A percentile compares a stretch with the other conserved stretches of the same genome.
Conservation (phyloP, 371 early-diverging fungal genomes). For the Rhizomucor miehei region DNA sequence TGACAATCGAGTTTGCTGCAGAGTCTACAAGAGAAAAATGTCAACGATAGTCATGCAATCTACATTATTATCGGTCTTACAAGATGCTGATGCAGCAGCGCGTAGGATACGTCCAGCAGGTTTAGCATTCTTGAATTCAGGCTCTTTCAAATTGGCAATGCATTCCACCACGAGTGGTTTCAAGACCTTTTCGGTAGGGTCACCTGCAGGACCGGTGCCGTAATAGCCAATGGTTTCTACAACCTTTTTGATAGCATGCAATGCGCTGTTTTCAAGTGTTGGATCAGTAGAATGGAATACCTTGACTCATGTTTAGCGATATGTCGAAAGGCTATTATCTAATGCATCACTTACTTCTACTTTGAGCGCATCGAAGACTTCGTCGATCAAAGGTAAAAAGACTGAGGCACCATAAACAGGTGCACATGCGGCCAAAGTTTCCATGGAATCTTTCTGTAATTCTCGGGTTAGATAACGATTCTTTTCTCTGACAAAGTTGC, state of each 20-base stretch:
- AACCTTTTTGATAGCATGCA: conserved; percentile 56
- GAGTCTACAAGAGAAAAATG: conserved; percentile 38
- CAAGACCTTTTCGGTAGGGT: conserved; percentile 61
- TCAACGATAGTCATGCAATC: not conserved
- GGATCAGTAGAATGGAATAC: conserved; percentile 69
- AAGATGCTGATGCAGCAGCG: conserved; percentile 64
- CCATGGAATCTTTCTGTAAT: conserved; percentile 80
- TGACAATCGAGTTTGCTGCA: conserved; percentile 58
- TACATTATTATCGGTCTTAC: too few relatives aligned
- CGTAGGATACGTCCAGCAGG: conserved; percentile 66
- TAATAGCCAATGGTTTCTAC: conserved; percentile 52
- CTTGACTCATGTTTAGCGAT: conserved; percentile 21
- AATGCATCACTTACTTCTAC: conserved; percentile 51
- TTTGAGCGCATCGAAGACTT: conserved; percentile 66
- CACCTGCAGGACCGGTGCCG: conserved; percentile 18
- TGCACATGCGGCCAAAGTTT: conserved; percentile 73
- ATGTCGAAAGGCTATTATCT: not conserved
- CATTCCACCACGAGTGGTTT: conserved; percentile 66
- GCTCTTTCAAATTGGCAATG: conserved; percentile 63
- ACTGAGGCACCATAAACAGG: conserved; percentile 71
- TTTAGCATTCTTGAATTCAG: conserved; percentile 72
- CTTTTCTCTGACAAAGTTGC: not conserved
- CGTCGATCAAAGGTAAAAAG: conserved; percentile 59
- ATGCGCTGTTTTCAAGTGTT: conserved; percentile 58
- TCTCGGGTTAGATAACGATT: conserved; percentile 1